Conservation (phyloP, 2,329 filamentous ascomycete genomes). For the Didymella segeticola region DNA sequence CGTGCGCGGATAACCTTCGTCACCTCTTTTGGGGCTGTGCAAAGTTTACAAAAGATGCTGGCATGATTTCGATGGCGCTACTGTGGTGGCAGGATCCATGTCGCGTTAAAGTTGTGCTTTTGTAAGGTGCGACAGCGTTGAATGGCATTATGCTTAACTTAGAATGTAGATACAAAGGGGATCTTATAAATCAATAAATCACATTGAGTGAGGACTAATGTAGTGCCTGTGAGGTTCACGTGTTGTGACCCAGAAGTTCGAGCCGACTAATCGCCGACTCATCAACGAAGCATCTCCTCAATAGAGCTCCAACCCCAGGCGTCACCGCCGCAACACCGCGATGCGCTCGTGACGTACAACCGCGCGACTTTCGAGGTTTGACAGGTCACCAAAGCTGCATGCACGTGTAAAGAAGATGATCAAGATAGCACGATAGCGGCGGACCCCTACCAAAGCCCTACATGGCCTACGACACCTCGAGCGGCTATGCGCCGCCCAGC, state of each 20-base stretch:
- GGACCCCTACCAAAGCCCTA: slow-evolving; percentile 12
- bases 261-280: not conserved
- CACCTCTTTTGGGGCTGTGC: slow-evolving; percentile 5
- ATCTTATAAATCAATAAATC: not conserved
- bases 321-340: slow-evolving; percentile 23
- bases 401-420: slow-evolving; percentile 20
- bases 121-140: no score
- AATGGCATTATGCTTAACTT: no score
- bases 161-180: no score
- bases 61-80: not conserved
- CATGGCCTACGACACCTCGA: slow-evolving; percentile 75
- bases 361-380: not conserved
- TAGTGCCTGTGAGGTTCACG: not conserved
- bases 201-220: not conserved
- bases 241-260: not conserved
- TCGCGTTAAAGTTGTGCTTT: no score
- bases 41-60: not conserved
- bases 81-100: not conserved
- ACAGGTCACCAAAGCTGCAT: slow-evolving; percentile 18
- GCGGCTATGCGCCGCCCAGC: slow-evolving; percentile 74
- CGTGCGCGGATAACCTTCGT: not conserved
- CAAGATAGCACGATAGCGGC: slow-evolving; percentile 18
- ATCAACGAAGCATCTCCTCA: slow-evolving; percentile 2
- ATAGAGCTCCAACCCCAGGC: slow-evolving; percentile 11
- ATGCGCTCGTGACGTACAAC: slow-evolving; percentile 13